phyloP scores from a whole-genome alignment of 805 yeast species.

The Cyberlindnera lachancei region DNA sequence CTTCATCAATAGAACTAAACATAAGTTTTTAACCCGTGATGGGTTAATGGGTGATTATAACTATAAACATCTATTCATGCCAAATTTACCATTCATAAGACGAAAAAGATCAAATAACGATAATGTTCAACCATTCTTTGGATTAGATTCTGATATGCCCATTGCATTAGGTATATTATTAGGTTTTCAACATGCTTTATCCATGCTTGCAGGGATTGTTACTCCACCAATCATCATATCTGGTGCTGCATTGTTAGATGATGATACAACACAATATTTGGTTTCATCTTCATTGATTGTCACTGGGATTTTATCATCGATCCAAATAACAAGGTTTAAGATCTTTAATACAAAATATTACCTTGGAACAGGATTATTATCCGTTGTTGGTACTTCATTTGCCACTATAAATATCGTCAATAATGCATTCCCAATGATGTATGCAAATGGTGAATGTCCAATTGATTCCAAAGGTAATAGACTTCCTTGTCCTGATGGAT shows the following conservation, averaged over 20 bases:
- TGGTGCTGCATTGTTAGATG: slow-evolving; percentile 48
- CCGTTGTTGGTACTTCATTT: slow-evolving; percentile 88
- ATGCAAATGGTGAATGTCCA: slow-evolving; percentile 61
- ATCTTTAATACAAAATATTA: slow-evolving; percentile 66
- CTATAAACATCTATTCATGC: slow-evolving; percentile 72
- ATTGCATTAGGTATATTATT: slow-evolving; percentile 65
- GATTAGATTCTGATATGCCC: slow-evolving; percentile 75
- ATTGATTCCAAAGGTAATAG: slow-evolving; percentile 51
- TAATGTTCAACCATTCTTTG: slow-evolving; percentile 75
- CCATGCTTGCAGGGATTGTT: slow-evolving; percentile 90
- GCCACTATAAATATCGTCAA: slow-evolving; percentile 78
- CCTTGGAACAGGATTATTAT: slow-evolving; percentile 81
- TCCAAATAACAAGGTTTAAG: slow-evolving; percentile 79
- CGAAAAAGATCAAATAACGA: slow-evolving; percentile 30
- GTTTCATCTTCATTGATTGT: slow-evolving; percentile 69
- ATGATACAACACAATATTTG: slow-evolving; percentile 46
- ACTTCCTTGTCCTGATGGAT: slow-evolving; percentile 83
- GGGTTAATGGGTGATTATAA: slow-evolving; percentile 84
- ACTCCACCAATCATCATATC: slow-evolving; percentile 78
- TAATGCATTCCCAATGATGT: slow-evolving; percentile 77
- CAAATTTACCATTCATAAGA: slow-evolving; percentile 68
- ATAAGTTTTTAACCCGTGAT: slow-evolving; percentile 65
- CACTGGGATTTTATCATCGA: slow-evolving; percentile 59
- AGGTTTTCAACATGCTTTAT: slow-evolving; percentile 81
- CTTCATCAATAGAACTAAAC: no score